A percentile compares a stretch with the other conserved stretches of the same genome.
Conservation (phyloP, 805 yeast species). For the Kluyveromyces siamensis region DNA sequence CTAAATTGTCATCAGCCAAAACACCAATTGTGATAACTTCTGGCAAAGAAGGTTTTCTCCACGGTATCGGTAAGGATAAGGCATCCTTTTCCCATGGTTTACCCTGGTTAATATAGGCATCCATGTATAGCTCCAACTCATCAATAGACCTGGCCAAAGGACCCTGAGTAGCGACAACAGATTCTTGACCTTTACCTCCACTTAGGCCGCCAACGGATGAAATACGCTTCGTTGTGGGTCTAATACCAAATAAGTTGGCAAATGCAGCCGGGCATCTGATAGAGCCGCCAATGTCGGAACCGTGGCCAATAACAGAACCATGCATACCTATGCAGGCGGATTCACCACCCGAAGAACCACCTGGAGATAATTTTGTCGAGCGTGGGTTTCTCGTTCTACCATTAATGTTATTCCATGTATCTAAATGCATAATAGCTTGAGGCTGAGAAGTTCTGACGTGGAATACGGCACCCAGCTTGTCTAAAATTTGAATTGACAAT, state of each 20-base stretch:
- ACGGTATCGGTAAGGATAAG: constrained; percentile 29
- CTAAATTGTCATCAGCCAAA: constrained; percentile 54
- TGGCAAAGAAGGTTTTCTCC: constrained; percentile 26
- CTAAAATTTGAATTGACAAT: constrained; percentile 38
- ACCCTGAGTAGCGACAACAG: constrained; percentile 57
- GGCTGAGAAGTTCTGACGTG: constrained; percentile 63
- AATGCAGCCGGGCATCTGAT: constrained; percentile 63
- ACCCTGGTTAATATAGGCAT: constrained; percentile 49
- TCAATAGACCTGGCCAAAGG: constrained; percentile 58
- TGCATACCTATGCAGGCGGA: constrained; percentile 52
- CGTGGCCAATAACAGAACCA: constrained; percentile 56
- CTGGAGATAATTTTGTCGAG: constrained; percentile 50
- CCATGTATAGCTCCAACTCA: constrained; percentile 64
- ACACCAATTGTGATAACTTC: constrained; percentile 51
- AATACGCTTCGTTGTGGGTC: constrained; percentile 52
- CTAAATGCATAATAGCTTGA: constrained; percentile 61
- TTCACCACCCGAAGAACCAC: constrained; percentile 73
- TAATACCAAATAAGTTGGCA: constrained; percentile 51
- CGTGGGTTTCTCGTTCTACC: constrained; percentile 53
- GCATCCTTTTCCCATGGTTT: constrained; percentile 52
- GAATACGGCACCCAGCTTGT: constrained; percentile 49
- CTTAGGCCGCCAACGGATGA: constrained; percentile 37
- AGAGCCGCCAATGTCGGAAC: constrained; percentile 68
- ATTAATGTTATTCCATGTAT: constrained; percentile 49
- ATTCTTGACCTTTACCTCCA: constrained; percentile 54